These are phyloP conservation scores for Loxodes magnus DNA, from an alignment of 73 alveolate species.

Conservation along the genomic window DNA sequence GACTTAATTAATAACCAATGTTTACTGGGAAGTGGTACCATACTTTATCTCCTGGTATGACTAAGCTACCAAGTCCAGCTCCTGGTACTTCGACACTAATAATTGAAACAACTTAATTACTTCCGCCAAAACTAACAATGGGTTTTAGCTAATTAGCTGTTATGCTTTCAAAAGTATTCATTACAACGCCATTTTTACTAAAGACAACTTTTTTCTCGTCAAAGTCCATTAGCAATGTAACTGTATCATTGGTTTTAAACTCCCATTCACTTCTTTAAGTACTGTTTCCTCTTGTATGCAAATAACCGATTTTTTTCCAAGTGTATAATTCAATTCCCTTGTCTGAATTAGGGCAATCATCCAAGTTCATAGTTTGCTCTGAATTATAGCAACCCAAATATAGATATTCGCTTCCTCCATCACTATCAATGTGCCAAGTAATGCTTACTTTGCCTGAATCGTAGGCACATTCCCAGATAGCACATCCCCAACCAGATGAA, in stretches of 20 bases:
- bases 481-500: slow-evolving; percentile 13
- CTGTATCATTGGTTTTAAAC: neutral
- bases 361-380: slow-evolving; percentile 2
- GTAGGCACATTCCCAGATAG: slow-evolving; percentile 5
- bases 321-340: slow-evolving; percentile 7
- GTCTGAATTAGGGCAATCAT: slow-evolving; percentile 5
- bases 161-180: slow-evolving; percentile 1
- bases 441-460: neutral
- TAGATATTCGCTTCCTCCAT: slow-evolving; percentile 6
- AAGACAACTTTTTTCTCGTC: slow-evolving; percentile 1
- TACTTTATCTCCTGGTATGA: slow-evolving; percentile 1
- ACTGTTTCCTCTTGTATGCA: slow-evolving; percentile 5
- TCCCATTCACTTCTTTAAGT: neutral
- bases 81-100: neutral
- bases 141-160: slow-evolving; percentile 10
- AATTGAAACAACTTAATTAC: slow-evolving; percentile 2
- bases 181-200: slow-evolving; percentile 1
- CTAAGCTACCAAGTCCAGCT: neutral
- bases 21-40: slow-evolving; percentile 9
- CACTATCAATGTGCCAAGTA: neutral
- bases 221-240: neutral
- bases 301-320: slow-evolving; percentile 11
- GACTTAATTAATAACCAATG: slow-evolving; percentile 2
- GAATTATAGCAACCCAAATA: slow-evolving; percentile 6
- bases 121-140: slow-evolving; percentile 9